phyloP scores from a whole-genome alignment of 345 rosid species.

The Lepidium didymum region DNA sequence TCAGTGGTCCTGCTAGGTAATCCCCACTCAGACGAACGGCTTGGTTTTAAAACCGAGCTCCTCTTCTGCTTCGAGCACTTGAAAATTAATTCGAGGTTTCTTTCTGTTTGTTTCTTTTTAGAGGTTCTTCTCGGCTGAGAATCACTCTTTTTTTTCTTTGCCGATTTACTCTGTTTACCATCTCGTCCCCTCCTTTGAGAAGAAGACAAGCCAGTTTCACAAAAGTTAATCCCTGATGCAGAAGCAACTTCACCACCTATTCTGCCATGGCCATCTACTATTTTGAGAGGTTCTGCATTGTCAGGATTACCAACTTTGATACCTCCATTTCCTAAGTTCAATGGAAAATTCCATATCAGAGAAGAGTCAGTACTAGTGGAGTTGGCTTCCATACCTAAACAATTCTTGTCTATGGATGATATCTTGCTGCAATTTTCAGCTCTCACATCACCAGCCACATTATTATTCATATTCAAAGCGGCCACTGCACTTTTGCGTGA shows the following conservation, averaged over 20 bases:
- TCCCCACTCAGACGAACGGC: constrained; percentile 78
- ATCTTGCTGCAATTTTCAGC: constrained; percentile 19
- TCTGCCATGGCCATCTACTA: constrained; percentile 33
- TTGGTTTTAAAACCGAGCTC: constrained; percentile 53
- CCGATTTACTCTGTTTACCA: constrained; percentile 38
- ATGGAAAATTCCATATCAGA: constrained; percentile 18
- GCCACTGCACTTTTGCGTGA: constrained; percentile 12
- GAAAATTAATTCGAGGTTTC: constrained; percentile 30
- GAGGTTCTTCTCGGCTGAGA: constrained; percentile 34
- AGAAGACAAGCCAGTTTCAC: constrained; percentile 29
- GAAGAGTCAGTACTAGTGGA: constrained; percentile 29
- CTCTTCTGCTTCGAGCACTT: constrained; percentile 60
- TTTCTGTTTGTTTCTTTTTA: constrained; percentile 30
- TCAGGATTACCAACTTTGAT: constrained; percentile 23
- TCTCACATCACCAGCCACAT: constrained; percentile 26
- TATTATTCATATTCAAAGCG: constrained; percentile 30
- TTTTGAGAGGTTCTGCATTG: constrained; percentile 24
- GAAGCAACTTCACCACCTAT: constrained; percentile 30
- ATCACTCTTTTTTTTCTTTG: constrained; percentile 36
- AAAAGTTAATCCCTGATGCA: constrained; percentile 34
- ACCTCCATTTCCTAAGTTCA: constrained; percentile 24
- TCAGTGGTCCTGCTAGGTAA: constrained; percentile 40
- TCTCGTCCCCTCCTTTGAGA: constrained; percentile 36
- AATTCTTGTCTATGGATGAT: constrained; percentile 22
- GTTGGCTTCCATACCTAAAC: constrained; percentile 19